Percentiles rank a stretch among this genome's conserved stretches.
Evolutionary conservation across 352 stramenopile genomes (phyloP).

Genomic region (Phytopythium boreale): DNA sequence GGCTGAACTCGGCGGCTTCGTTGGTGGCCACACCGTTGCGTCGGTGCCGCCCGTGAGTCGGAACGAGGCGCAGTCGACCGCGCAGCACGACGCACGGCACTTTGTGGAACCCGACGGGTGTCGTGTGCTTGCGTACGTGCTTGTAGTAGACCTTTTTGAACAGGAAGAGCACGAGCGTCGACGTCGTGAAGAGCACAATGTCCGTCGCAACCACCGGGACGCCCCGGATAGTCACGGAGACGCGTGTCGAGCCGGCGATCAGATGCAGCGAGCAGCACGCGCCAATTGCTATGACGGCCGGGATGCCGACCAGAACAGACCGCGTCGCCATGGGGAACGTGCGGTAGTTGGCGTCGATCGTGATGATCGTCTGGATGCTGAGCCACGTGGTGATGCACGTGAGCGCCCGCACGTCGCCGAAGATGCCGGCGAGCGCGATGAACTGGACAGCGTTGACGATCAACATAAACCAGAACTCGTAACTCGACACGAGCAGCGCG

Average conservation of each 20-base stretch:
- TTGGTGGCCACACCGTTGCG: conserved; percentile 2
- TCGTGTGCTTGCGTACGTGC: conserved; percentile 1
- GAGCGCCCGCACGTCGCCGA: conserved; percentile 19
- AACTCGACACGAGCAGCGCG: conserved; percentile 11
- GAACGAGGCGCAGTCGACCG: conserved; percentile 13
- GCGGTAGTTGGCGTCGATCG: conserved; percentile 31
- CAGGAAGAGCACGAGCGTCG: conserved; percentile 26
- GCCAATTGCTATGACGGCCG: conserved; percentile 18
- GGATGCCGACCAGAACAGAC: conserved; percentile 22
- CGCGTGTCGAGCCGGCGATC: conserved; percentile 10
- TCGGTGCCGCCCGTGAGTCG: background rate
- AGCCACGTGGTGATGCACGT: conserved; percentile 21
- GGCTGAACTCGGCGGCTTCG: background rate
- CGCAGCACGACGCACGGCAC: conserved; percentile 25
- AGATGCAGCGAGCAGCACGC: conserved; percentile 20
- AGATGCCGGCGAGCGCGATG: conserved; percentile 13
- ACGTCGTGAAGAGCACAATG: conserved; percentile 22
- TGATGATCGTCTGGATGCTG: conserved; percentile 19
- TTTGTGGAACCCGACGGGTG: background rate
- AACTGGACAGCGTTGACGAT: conserved; percentile 24
- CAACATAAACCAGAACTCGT: conserved; percentile 34
- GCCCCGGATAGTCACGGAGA: conserved; percentile 3
- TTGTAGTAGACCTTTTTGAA: conserved; percentile 21
- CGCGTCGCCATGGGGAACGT: conserved; percentile 15
- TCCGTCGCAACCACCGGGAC: conserved; percentile 15